Conservation (phyloP, 2,329 filamentous ascomycete species). For the Zymoseptoria crescenta region DNA sequence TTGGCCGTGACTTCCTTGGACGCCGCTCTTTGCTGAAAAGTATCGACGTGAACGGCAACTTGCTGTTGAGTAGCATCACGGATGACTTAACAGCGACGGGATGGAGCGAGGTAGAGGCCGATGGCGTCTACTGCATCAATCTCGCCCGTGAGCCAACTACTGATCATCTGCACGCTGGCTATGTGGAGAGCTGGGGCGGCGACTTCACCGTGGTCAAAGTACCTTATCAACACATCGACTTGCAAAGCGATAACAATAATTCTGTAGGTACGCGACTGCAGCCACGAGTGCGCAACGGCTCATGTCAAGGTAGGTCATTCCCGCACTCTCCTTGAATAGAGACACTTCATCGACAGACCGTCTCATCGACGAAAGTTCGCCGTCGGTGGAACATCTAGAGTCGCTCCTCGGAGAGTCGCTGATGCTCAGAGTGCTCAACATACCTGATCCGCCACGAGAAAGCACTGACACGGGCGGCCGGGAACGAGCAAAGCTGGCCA, state of each 20-base stretch:
- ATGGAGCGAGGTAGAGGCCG: conserved; percentile 77
- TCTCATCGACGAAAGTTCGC: conserved; percentile 14
- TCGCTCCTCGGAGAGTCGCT: conserved; percentile 22
- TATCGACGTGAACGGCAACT: conserved; percentile 40
- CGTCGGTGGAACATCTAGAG: conserved; percentile 19
- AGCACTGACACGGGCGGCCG: conserved; percentile 2
- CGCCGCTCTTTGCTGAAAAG: conserved; percentile 67
- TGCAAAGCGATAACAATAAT: conserved; percentile 1
- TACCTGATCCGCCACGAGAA: conserved; percentile 44
- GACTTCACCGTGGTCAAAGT: conserved; percentile 10
- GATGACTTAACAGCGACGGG: conserved; percentile 41
- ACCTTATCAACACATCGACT: conserved; percentile 12
- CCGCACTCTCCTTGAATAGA: conserved; percentile 24
- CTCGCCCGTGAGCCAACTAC: conserved; percentile 30
- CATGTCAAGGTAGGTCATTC: conserved; percentile 30
- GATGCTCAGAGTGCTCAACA: conserved; percentile 44
- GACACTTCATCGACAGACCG: conserved; percentile 3
- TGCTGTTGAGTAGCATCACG: conserved; percentile 65
- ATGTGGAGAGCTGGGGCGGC: conserved; percentile 2
- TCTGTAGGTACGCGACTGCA: conserved; percentile 18
- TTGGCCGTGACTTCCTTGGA: conserved; percentile 79
- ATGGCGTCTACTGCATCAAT: conserved; percentile 67
- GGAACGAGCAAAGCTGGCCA: conserved; percentile 51
- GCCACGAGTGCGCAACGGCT: conserved; percentile 16
- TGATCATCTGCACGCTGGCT: background rate